phyloP scores from a whole-genome alignment of 2,329 filamentous ascomycete species.

The Ceratocystis cacaofunesta region DNA sequence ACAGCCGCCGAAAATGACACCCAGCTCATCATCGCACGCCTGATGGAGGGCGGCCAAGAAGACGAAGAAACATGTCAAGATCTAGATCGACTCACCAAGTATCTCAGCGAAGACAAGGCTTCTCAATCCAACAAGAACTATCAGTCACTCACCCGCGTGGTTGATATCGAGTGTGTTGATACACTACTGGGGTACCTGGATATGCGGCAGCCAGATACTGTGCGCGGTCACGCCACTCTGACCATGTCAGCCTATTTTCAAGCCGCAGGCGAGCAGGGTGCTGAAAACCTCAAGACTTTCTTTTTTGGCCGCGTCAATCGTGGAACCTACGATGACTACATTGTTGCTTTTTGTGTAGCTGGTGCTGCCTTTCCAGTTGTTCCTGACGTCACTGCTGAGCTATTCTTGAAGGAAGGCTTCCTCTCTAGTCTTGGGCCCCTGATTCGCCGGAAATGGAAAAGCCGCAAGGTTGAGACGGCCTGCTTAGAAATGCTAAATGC shows the following conservation, averaged over 20 bases:
- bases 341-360: slow-evolving; percentile 86
- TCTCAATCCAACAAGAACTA: slow-evolving; percentile 29
- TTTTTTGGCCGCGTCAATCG: slow-evolving; percentile 57
- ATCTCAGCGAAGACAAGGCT: slow-evolving; percentile 41
- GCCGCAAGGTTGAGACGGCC: slow-evolving; percentile 69
- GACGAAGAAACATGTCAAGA: slow-evolving; percentile 53
- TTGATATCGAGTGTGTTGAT: slow-evolving; percentile 64
- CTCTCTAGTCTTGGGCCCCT: slow-evolving; percentile 60
- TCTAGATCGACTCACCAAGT: slow-evolving; percentile 42
- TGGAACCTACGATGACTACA: slow-evolving; percentile 73
- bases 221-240: slow-evolving; percentile 69
- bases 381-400: slow-evolving; percentile 54
- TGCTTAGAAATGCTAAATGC: slow-evolving; percentile 82
- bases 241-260: slow-evolving; percentile 74
- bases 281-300: slow-evolving; percentile 55
- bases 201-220: slow-evolving; percentile 56
- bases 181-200: slow-evolving; percentile 78
- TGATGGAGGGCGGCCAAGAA: slow-evolving; percentile 84
- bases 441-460: slow-evolving; percentile 69
- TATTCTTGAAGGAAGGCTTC: slow-evolving; percentile 85
- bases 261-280: slow-evolving; percentile 55
- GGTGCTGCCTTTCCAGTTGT: slow-evolving; percentile 76
- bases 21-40: slow-evolving; percentile 64
- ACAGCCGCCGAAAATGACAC: slow-evolving; percentile 42
- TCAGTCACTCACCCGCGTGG: slow-evolving; percentile 41